These are phyloP conservation scores for Malassezia slooffiae DNA, from an alignment of 1,284 basidiomycete genomes.

Conservation along the genomic window DNA sequence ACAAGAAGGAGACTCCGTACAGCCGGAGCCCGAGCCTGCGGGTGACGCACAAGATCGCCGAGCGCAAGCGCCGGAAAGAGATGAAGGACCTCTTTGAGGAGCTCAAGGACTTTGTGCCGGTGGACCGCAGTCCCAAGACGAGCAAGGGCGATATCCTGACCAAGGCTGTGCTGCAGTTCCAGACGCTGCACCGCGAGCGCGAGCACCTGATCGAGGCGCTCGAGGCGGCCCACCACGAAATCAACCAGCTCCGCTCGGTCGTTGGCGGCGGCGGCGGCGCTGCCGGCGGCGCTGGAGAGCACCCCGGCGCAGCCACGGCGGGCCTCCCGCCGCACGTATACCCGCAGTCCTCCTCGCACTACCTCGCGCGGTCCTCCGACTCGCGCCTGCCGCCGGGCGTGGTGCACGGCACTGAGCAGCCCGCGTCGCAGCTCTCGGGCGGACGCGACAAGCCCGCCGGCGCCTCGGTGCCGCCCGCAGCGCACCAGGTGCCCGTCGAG, in stretches of 20 bases:
- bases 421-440: background rate
- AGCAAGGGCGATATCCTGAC: conserved; percentile 44
- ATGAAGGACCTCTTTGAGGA: conserved; percentile 47
- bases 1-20: conserved; percentile 41
- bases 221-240: conserved; percentile 16
- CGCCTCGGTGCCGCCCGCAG: too few species aligned
- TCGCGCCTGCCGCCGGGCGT: conserved; percentile 6
- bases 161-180: conserved; percentile 21
- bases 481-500: too few species aligned
- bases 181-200: conserved; percentile 17
- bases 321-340: conserved; percentile 11
- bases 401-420: background rate
- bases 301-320: background rate
- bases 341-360: conserved; percentile 5
- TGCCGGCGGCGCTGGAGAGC: conserved; percentile 8
- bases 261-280: too few species aligned
- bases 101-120: conserved; percentile 37
- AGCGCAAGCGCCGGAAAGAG: conserved; percentile 42
- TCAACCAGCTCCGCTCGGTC: conserved; percentile 15
- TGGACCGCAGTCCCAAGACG: conserved; percentile 40
- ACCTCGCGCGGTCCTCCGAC: conserved; percentile 7
- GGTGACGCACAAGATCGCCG: conserved; percentile 43
- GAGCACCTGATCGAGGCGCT: conserved; percentile 17
- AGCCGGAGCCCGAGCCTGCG: conserved; percentile 38
- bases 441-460: conserved; percentile 7